Conservation (phyloP, 1,284 basidiomycete species). For the Ceratobasidium sp. region DNA sequence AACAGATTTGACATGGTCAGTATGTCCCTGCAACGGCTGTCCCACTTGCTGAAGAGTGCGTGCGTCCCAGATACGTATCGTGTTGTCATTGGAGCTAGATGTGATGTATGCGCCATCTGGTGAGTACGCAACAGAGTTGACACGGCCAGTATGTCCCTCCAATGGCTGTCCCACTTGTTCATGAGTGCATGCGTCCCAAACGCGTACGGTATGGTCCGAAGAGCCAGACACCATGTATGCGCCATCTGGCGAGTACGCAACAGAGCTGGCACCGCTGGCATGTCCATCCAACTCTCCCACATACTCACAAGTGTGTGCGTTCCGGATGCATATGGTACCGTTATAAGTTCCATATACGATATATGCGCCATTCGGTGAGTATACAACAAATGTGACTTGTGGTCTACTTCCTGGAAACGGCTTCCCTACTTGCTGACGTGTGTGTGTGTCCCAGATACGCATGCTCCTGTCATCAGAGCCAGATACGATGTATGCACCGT, state of each 20-base stretch:
- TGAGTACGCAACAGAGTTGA: constrained; percentile 11
- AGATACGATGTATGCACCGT: not conserved
- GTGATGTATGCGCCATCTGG: not conserved
- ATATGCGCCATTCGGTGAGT: not conserved
- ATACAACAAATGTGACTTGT: constrained; percentile 51
- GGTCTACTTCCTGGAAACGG: constrained; percentile 48
- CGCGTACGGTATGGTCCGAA: constrained; percentile 4
- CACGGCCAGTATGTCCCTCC: not conserved
- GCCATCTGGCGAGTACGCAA: constrained; percentile 62
- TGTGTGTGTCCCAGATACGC: too few relatives aligned
- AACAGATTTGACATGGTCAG: too few relatives aligned
- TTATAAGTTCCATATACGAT: constrained; percentile 7
- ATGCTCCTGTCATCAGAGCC: not conserved
- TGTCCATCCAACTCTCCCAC: constrained; percentile 62
- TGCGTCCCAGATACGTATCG: constrained; percentile 1
- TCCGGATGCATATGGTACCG: not conserved
- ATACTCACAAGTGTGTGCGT: not conserved
- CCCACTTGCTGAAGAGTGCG: too few relatives aligned
- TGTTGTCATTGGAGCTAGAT: constrained; percentile 11
- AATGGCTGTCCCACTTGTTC: not conserved
- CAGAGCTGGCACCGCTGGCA: constrained; percentile 62
- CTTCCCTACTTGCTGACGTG: too few relatives aligned
- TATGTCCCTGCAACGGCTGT: too few relatives aligned
- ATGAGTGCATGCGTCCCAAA: not conserved
- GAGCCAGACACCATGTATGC: too few relatives aligned